Conservation (phyloP, 2,329 filamentous ascomycete species). For the Claviceps capensis region DNA sequence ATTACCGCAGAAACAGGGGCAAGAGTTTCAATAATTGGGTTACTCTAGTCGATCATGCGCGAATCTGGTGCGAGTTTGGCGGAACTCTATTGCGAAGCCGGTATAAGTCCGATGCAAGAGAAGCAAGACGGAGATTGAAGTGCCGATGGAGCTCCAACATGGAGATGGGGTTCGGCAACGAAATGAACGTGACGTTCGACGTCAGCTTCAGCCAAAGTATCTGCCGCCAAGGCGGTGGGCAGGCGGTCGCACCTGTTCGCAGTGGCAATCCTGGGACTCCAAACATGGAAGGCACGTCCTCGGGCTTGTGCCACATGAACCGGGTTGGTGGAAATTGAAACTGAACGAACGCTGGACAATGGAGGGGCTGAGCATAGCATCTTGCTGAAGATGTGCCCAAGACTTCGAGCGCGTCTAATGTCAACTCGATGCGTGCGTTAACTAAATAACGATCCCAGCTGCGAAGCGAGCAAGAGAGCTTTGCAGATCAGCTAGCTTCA, state of each 20-base stretch:
- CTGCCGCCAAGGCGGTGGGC: constrained; percentile 1
- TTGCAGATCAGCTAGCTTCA: neutral
- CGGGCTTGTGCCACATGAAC: neutral
- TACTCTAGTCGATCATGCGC: neutral
- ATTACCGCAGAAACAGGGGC: neutral
- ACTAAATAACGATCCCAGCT: neutral
- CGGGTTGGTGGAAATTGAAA: neutral
- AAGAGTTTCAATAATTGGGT: neutral
- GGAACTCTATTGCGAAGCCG: neutral
- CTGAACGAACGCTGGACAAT: neutral
- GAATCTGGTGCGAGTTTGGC: neutral
- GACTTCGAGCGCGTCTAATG: too few relatives aligned
- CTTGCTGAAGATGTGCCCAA: neutral
- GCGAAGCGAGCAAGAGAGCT: neutral
- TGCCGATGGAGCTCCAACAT: neutral
- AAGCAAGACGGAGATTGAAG: neutral
- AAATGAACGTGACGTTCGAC: neutral
- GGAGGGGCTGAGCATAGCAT: neutral
- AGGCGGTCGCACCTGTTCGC: constrained; percentile 3
- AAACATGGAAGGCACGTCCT: neutral
- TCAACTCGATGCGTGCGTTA: neutral
- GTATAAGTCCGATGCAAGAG: neutral
- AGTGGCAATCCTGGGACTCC: neutral
- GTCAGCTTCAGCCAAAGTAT: constrained; percentile 1
- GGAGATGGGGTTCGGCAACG: neutral